Percentiles rank a stretch among this genome's conserved stretches.
These are phyloP conservation scores for Fomitopsis schrenkii DNA, from an alignment of 1,284 basidiomycete species.

Conservation along the genomic window DNA sequence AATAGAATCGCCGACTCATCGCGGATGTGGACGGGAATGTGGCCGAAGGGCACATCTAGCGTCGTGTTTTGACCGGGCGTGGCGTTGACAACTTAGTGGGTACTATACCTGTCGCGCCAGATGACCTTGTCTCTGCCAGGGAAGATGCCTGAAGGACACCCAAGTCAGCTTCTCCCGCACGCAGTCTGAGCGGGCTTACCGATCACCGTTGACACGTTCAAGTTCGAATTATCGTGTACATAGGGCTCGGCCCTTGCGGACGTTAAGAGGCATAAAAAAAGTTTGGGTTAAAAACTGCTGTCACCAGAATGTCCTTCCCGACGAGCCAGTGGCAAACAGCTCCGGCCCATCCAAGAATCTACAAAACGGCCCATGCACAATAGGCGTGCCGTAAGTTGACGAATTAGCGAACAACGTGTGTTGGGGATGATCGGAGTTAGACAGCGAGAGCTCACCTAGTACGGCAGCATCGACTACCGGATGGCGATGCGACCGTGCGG, in stretches of 20 bases:
- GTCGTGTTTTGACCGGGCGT: constrained; percentile 37
- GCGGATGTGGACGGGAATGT: constrained; percentile 69
- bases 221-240: constrained; percentile 20
- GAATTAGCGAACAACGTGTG: constrained; percentile 74
- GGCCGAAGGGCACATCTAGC: constrained; percentile 54
- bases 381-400: constrained; percentile 57
- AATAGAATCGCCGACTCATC: constrained; percentile 56
- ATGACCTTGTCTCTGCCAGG: constrained; percentile 27
- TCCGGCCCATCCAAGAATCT: too few relatives aligned
- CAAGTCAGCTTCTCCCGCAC: too few relatives aligned
- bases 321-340: too few relatives aligned
- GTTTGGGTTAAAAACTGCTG: constrained; percentile 20
- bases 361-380: constrained; percentile 14
- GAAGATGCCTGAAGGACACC: too few relatives aligned
- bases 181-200: constrained; percentile 28
- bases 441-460: constrained; percentile 51
- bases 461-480: constrained; percentile 66
- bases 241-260: too few relatives aligned
- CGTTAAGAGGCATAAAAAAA: constrained; percentile 9
- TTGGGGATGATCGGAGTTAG: constrained; percentile 27
- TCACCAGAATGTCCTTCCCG: constrained; percentile 3
- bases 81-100: constrained; percentile 47
- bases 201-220: constrained; percentile 53
- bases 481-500: constrained; percentile 63
- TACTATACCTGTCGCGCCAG: constrained; percentile 74